These are phyloP conservation scores for Vicia faba DNA, from an alignment of 306 rosid species.

Conservation along the genomic window DNA sequence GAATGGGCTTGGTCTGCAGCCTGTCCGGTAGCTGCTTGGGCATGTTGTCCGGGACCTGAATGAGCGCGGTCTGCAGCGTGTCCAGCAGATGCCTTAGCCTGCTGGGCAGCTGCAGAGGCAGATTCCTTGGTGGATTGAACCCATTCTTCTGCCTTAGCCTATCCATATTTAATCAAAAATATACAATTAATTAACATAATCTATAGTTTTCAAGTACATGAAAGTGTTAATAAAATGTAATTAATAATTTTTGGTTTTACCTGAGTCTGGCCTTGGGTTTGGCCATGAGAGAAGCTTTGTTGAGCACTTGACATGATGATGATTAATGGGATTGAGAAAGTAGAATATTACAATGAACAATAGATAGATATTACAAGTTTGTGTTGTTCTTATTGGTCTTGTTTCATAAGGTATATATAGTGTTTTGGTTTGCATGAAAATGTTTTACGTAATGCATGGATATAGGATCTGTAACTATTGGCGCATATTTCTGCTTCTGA, in stretches of 20 bases:
- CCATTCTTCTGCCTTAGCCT: slow-evolving; percentile 46
- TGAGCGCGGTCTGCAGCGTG: slow-evolving; percentile 31
- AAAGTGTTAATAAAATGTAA: background rate
- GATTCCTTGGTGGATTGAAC: slow-evolving; percentile 43
- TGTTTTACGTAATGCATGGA: slow-evolving; percentile 19
- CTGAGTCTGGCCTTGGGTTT: slow-evolving; percentile 32
- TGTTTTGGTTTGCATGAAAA: slow-evolving; percentile 18
- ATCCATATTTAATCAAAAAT: background rate
- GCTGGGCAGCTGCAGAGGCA: slow-evolving; percentile 43
- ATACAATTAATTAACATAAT: background rate
- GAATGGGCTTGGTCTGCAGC: slow-evolving; percentile 41
- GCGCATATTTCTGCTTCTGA: slow-evolving; percentile 43
- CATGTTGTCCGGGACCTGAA: slow-evolving; percentile 38
- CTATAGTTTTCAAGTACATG: background rate
- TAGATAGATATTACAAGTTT: slow-evolving; percentile 4
- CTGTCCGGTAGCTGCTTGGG: slow-evolving; percentile 33
- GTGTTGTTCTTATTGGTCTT: background rate
- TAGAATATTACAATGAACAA: background rate
- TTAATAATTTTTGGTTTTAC: slow-evolving; percentile 1
- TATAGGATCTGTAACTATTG: slow-evolving; percentile 13
- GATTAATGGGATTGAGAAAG: background rate
- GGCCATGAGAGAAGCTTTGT: slow-evolving; percentile 33
- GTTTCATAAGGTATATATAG: slow-evolving; percentile 23
- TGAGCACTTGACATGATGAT: slow-evolving; percentile 59
- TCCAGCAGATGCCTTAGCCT: slow-evolving; percentile 43